Percentiles rank a stretch among this genome's conserved stretches.
Evolutionary conservation across 148 eudicot species (phyloP).

Genomic region (Beta vulgaris): DNA sequence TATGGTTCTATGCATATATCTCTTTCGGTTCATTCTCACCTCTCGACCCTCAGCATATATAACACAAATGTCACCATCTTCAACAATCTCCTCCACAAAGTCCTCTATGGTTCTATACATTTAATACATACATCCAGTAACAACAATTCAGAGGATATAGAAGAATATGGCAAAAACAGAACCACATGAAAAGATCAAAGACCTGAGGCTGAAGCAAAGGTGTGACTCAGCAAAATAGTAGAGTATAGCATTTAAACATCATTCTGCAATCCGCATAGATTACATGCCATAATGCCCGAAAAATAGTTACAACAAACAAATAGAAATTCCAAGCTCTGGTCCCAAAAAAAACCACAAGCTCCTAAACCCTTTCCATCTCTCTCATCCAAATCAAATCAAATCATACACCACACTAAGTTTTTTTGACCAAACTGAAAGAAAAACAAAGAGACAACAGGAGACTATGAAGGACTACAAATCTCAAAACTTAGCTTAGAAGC

Average conservation of each 20-base stretch:
- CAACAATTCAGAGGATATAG: background rate
- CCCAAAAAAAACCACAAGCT: conserved; percentile 35
- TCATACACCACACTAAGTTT: conserved; percentile 34
- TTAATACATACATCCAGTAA: too few relatives aligned
- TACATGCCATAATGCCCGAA: conserved; percentile 33
- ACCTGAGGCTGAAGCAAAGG: background rate
- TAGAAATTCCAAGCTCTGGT: conserved; percentile 28
- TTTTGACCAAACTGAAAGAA: conserved; percentile 34
- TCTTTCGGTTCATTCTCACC: conserved; percentile 10
- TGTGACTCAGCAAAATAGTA: conserved; percentile 35
- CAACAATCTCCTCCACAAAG: conserved; percentile 9
- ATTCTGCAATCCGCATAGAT: conserved; percentile 28
- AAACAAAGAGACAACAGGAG: conserved; percentile 27
- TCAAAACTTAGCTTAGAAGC: conserved; percentile 42
- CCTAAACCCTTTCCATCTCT: conserved; percentile 38
- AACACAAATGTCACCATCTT: background rate
- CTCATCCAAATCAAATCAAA: conserved; percentile 36
- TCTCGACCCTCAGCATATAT: background rate
- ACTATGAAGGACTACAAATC: conserved; percentile 35
- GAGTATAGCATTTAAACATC: conserved; percentile 25
- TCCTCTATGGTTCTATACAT: background rate
- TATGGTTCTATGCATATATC: background rate
- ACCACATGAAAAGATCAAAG: background rate
- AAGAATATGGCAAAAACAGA: background rate
- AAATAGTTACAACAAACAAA: conserved; percentile 40